Conservation (phyloP, 306 rosid species). For the Aeschynomene evenia region DNA sequence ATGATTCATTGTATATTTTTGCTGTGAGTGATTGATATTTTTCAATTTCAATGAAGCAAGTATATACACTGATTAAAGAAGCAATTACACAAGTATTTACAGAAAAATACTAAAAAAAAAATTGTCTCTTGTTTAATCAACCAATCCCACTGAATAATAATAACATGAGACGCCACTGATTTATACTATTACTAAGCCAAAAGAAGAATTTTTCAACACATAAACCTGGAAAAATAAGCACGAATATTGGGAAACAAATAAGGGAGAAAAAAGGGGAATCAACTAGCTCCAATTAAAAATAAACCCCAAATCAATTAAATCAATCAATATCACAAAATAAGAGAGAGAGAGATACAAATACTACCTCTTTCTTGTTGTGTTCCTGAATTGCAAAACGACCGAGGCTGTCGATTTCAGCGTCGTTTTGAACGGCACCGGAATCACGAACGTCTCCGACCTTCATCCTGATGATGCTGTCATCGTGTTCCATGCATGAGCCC, state of each 20-base stretch:
- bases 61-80: background rate
- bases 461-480: background rate
- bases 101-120: background rate
- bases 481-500: slow-evolving; percentile 29
- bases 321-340: background rate
- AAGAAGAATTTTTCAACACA: background rate
- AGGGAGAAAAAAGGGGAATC: background rate
- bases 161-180: background rate
- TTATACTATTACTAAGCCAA: background rate
- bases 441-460: slow-evolving; percentile 34
- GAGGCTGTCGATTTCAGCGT: slow-evolving; percentile 35
- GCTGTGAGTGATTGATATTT: background rate
- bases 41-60: too few relatives aligned
- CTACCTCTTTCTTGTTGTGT: slow-evolving; percentile 52
- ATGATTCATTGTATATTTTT: too few relatives aligned
- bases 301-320: background rate
- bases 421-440: slow-evolving; percentile 27
- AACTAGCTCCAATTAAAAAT: background rate
- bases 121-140: too few relatives aligned
- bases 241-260: background rate
- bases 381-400: slow-evolving; percentile 57
- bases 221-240: background rate
- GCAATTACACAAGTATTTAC: background rate
- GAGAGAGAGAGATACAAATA: background rate
- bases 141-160: background rate